Percentiles rank a stretch among this genome's conserved stretches.
phyloP scores from a whole-genome alignment of 139 green algal genomes.

The Eudorina sp. region DNA sequence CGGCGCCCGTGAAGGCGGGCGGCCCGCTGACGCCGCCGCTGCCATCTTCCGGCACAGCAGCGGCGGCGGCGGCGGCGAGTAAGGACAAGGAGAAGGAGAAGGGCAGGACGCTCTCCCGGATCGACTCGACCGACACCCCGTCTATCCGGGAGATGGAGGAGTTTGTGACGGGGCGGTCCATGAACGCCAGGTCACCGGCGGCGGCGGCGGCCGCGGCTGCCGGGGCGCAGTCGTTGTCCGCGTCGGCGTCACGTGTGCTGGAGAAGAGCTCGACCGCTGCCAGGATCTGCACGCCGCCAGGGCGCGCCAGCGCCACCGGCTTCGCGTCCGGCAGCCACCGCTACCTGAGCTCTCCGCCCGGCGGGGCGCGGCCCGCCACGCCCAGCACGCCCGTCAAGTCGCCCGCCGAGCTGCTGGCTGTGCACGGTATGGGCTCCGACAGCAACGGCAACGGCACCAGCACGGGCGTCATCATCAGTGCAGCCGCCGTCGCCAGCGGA shows the following conservation, averaged over 20 bases:
- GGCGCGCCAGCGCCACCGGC: background rate
- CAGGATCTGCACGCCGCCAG: background rate
- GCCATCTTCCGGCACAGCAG: too few relatives aligned
- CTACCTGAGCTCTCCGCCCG: background rate
- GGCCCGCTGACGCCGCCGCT: background rate
- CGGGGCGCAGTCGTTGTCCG: background rate
- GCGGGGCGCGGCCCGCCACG: background rate
- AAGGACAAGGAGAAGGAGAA: background rate
- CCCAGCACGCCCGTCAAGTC: constrained; percentile 17
- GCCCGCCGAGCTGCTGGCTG: background rate
- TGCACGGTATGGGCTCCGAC: background rate
- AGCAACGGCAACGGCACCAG: background rate
- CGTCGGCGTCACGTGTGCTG: background rate
- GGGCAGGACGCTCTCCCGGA: background rate
- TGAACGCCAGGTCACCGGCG: background rate
- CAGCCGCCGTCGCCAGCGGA: background rate
- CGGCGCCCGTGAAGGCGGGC: background rate
- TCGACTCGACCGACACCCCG: background rate
- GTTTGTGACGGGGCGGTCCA: background rate
- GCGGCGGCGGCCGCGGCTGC: background rate
- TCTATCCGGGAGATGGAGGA: constrained; percentile 23
- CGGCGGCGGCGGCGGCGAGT: background rate
- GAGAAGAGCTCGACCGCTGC: constrained; percentile 6
- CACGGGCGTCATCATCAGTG: background rate
- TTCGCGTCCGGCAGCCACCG: background rate